These are phyloP conservation scores for Zygosaccharomyces siamensis DNA, from an alignment of 805 yeast species.

Conservation along the genomic window DNA sequence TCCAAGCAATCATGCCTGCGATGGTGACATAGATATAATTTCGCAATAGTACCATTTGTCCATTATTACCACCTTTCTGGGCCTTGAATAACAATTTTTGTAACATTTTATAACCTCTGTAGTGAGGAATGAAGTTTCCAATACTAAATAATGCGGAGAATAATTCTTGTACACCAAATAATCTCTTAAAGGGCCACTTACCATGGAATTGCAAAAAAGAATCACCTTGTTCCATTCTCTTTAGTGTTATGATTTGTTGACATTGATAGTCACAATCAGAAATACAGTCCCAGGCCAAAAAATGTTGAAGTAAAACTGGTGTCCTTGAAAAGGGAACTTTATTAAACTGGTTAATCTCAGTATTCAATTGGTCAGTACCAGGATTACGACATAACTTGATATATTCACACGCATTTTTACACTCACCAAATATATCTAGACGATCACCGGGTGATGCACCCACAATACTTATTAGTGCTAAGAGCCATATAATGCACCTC, in stretches of 20 bases:
- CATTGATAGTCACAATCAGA: slow-evolving; percentile 91
- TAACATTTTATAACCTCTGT: slow-evolving; percentile 39
- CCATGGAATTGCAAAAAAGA: slow-evolving; percentile 87
- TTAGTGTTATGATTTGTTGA: slow-evolving; percentile 66
- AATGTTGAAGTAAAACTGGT: slow-evolving; percentile 36
- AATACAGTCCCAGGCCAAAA: slow-evolving; percentile 68
- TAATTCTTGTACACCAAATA: slow-evolving; percentile 79
- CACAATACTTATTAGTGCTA: not conserved
- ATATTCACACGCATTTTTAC: slow-evolving; percentile 48
- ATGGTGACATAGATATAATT: slow-evolving; percentile 41
- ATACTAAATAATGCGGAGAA: slow-evolving; percentile 77
- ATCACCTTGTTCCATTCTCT: slow-evolving; percentile 44
- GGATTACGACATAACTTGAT: slow-evolving; percentile 22
- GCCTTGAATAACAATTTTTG: slow-evolving; percentile 18
- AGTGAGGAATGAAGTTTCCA: slow-evolving; percentile 64
- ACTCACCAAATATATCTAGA: slow-evolving; percentile 50
- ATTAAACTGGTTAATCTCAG: slow-evolving; percentile 27
- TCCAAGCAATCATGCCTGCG: slow-evolving; percentile 83
- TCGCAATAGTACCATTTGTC: slow-evolving; percentile 14
- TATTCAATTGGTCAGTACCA: slow-evolving; percentile 18
- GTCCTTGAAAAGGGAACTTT: slow-evolving; percentile 21
- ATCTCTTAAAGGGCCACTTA: slow-evolving; percentile 88
- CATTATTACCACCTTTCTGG: slow-evolving; percentile 7
- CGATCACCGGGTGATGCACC: slow-evolving; percentile 59
- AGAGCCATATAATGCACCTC: not conserved